Evolutionary conservation across 192 early-diverging fungal species (phyloP).

Genomic region (Entomortierella chlamydospora): DNA sequence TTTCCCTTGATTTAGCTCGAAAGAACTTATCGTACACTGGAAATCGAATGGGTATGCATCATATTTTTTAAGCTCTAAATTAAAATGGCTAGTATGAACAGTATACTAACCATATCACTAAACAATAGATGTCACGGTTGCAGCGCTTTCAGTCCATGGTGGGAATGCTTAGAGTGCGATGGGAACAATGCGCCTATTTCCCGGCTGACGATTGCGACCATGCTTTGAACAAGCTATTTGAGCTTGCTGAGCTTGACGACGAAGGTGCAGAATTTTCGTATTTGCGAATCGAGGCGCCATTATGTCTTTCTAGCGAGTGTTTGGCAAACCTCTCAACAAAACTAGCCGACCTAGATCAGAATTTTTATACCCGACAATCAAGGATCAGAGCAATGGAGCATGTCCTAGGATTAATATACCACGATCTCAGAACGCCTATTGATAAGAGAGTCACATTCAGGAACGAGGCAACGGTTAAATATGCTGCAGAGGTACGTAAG

Average conservation of each 20-base stretch:
- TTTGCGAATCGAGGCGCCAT: constrained; percentile 41
- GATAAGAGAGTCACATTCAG: constrained; percentile 25
- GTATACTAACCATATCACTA: neutral
- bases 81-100: neutral
- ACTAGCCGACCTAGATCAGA: constrained; percentile 36
- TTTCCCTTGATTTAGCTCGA: constrained; percentile 17
- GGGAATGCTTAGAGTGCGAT: constrained; percentile 32
- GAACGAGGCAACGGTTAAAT: constrained; percentile 42
- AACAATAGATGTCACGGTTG: constrained; percentile 15
- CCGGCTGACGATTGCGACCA: constrained; percentile 35
- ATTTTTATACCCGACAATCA: constrained; percentile 54
- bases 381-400: constrained; percentile 50
- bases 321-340: constrained; percentile 49
- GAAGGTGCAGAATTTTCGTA: constrained; percentile 12
- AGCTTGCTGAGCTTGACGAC: constrained; percentile 16
- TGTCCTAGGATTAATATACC: constrained; percentile 42
- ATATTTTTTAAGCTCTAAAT: neutral
- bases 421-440: constrained; percentile 21
- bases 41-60: constrained; percentile 46
- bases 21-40: constrained; percentile 30
- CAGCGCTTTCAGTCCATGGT: constrained; percentile 39
- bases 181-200: constrained; percentile 40
- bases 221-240: constrained; percentile 34
- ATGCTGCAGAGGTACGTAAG: constrained; percentile 38
- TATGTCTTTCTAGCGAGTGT: constrained; percentile 56